Evolutionary conservation across 371 early-diverging fungal species (phyloP).

Genomic region (Mortierella sp.): DNA sequence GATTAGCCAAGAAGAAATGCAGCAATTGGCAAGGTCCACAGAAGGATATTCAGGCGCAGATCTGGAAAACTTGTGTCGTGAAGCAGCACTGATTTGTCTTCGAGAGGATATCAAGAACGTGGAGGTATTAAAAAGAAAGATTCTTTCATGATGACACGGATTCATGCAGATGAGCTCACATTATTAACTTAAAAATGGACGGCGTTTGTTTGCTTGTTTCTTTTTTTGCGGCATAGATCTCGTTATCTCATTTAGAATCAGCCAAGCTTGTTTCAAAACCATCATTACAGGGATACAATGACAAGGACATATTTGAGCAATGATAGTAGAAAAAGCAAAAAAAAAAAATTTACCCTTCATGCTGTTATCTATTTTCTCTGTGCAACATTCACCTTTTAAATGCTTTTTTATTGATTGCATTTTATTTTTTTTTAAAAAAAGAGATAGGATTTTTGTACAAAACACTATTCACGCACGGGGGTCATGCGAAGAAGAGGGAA

Average conservation of each 20-base stretch:
- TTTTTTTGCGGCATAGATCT: constrained; percentile 19
- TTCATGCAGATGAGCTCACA: not conserved
- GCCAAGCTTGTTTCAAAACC: constrained; percentile 41
- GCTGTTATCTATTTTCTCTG: too few species aligned
- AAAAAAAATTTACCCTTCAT: not conserved
- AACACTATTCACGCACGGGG: not conserved
- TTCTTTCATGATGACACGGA: not conserved
- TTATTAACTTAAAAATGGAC: not conserved
- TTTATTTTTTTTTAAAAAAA: not conserved
- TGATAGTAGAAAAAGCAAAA: constrained; percentile 1
- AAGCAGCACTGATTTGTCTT: constrained; percentile 71
- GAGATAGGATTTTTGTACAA: not conserved
- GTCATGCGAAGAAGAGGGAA: constrained; percentile 35
- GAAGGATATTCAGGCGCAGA: constrained; percentile 71
- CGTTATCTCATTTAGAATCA: constrained; percentile 34
- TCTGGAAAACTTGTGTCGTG: constrained; percentile 71
- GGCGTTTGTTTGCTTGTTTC: too few species aligned
- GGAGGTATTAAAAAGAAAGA: constrained; percentile 51
- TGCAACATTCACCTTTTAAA: too few species aligned
- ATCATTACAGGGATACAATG: constrained; percentile 30
- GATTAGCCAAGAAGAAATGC: constrained; percentile 55
- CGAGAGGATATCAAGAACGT: constrained; percentile 65
- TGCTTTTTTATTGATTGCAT: not conserved
- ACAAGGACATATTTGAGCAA: constrained; percentile 19
- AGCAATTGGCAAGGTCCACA: constrained; percentile 53